Percentiles rank a stretch among this genome's conserved stretches.
phyloP scores from a whole-genome alignment of 108 stramenopile species.

The Conticribra guillardii region DNA sequence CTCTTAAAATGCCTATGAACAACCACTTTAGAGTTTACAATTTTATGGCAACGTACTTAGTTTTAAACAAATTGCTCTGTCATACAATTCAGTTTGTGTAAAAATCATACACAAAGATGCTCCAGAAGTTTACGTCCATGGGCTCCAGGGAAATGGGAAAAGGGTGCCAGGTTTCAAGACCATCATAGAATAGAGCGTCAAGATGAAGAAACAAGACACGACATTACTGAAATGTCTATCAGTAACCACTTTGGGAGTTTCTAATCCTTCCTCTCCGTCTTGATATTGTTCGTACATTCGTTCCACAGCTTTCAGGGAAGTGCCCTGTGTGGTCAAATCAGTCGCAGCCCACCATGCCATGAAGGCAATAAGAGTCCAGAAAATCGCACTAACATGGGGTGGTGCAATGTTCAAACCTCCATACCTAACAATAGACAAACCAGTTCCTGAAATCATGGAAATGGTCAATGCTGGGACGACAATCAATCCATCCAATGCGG shows the following conservation, averaged over 20 bases:
- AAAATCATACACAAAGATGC: no score
- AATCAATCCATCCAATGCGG: constrained; percentile 54
- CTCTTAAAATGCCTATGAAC: no score
- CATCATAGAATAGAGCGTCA: constrained; percentile 64
- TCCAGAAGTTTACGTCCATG: no score
- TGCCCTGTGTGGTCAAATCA: constrained; percentile 63
- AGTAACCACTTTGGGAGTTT: constrained; percentile 53
- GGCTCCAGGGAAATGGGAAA: constrained; percentile 43
- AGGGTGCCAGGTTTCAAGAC: constrained; percentile 64
- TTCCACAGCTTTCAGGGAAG: constrained; percentile 43
- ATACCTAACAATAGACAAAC: constrained; percentile 55
- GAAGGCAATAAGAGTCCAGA: constrained; percentile 60
- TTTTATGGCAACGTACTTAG: no score
- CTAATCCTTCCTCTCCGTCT: constrained; percentile 22
- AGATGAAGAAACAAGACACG: constrained; percentile 59
- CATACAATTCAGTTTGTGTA: no score
- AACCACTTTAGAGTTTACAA: no score
- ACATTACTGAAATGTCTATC: constrained; percentile 64
- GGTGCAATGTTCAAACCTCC: constrained; percentile 64
- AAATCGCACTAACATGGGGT: constrained; percentile 55
- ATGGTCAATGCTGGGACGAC: constrained; percentile 66
- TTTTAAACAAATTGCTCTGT: no score
- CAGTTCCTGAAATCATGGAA: constrained; percentile 59
- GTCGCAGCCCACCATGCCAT: constrained; percentile 65
- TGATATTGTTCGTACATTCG: constrained; percentile 39